These are phyloP conservation scores for Exophiala viscosa DNA, from an alignment of 2,329 filamentous ascomycete species.

Conservation along the genomic window DNA sequence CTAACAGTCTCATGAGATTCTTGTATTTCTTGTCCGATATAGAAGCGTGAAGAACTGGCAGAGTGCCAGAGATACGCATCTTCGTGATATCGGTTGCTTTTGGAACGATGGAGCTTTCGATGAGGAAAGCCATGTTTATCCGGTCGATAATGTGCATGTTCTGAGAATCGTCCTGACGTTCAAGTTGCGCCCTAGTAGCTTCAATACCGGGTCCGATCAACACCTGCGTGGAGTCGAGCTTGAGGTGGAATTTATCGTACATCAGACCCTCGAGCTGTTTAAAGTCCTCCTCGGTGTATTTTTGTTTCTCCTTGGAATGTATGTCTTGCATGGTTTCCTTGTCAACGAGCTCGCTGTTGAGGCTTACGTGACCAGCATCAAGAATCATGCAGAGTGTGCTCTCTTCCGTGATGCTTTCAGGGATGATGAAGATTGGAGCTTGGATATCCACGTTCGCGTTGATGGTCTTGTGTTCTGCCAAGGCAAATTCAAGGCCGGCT, in stretches of 20 bases:
- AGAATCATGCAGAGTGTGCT: slow-evolving; percentile 86
- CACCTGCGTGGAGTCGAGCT: slow-evolving; percentile 89
- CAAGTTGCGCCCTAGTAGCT: slow-evolving; percentile 78
- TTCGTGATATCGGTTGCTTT: slow-evolving; percentile 92
- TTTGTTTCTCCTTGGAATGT: slow-evolving; percentile 81
- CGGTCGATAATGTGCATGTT: slow-evolving; percentile 88
- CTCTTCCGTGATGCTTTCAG: slow-evolving; percentile 80
- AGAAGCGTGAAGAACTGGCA: slow-evolving; percentile 86
- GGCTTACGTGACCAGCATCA: slow-evolving; percentile 91
- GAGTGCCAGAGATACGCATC: slow-evolving; percentile 82
- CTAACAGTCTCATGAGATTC: slow-evolving; percentile 89
- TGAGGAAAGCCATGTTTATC: slow-evolving; percentile 94
- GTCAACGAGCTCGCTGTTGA: slow-evolving; percentile 90
- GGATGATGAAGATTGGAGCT: slow-evolving; percentile 92
- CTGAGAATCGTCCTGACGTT: slow-evolving; percentile 62
- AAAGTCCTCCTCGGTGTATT: slow-evolving; percentile 86
- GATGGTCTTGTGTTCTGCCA: slow-evolving; percentile 97
- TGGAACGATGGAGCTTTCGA: slow-evolving; percentile 96
- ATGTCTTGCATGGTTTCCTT: slow-evolving; percentile 85
- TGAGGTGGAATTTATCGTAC: slow-evolving; percentile 96
- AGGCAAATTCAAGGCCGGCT: slow-evolving; percentile 89
- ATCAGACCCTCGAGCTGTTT: slow-evolving; percentile 84
- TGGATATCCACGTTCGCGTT: slow-evolving; percentile 95
- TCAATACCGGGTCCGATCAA: slow-evolving; percentile 92
- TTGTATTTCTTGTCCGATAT: slow-evolving; percentile 97